phyloP scores from a whole-genome alignment of 129 eudicot species.

The Artemisia argyi region DNA sequence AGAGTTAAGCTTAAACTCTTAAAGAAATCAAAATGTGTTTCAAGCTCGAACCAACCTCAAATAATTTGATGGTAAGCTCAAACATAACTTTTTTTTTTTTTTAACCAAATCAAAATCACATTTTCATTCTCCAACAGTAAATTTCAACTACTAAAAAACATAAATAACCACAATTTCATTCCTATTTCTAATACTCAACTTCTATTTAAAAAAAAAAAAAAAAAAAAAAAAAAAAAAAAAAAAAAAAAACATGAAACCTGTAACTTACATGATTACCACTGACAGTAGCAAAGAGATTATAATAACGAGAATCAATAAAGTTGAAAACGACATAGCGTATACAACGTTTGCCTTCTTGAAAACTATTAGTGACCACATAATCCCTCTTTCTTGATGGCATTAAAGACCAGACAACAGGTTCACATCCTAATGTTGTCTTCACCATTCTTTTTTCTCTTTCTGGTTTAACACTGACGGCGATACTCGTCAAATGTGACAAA shows the following conservation, averaged over 20 bases:
- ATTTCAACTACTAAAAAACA: neutral
- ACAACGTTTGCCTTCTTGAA: slow-evolving; percentile 91
- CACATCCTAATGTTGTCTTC: slow-evolving; percentile 63
- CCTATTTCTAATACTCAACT: too few species aligned
- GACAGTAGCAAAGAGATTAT: slow-evolving; percentile 89
- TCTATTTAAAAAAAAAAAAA: too few species aligned
- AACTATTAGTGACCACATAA: slow-evolving; percentile 78
- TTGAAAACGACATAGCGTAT: slow-evolving; percentile 89
- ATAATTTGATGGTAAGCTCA: too few species aligned
- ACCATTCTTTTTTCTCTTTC: slow-evolving; percentile 32
- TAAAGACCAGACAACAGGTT: slow-evolving; percentile 74
- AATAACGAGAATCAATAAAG: slow-evolving; percentile 85
- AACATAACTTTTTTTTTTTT: too few species aligned
- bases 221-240: too few species aligned
- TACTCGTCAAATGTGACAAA: too few species aligned
- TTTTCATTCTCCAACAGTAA: neutral
- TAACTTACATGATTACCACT: slow-evolving; percentile 84
- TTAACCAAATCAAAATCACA: neutral
- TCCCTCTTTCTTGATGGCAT: slow-evolving; percentile 79
- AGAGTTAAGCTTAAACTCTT: too few species aligned
- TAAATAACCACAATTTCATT: neutral
- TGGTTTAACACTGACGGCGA: neutral
- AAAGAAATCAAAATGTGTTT: too few species aligned
- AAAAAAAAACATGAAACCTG: too few species aligned
- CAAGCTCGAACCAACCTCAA: too few species aligned